Conservation (phyloP, 495 filamentous ascomycete species). For the Penicillium simplicissimum region DNA sequence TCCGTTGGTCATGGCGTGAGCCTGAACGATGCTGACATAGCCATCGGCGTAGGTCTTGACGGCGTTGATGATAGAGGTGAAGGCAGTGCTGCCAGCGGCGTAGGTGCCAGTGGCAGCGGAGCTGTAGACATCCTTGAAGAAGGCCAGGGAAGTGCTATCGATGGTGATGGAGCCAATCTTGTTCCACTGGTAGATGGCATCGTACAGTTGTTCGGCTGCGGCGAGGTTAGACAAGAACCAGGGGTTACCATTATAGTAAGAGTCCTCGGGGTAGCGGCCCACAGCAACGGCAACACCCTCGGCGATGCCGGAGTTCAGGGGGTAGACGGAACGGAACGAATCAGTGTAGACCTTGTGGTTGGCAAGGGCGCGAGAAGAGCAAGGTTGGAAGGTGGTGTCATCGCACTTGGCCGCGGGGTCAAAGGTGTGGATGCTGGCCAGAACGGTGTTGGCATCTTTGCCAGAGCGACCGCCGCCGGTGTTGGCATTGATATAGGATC, state of each 20-base stretch:
- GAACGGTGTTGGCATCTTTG: conserved; percentile 62
- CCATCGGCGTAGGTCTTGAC: conserved; percentile 65
- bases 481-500: conserved; percentile 58
- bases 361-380: conserved; percentile 60
- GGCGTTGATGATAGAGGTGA: conserved; percentile 53
- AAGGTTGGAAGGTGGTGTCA: conserved; percentile 59
- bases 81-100: conserved; percentile 43
- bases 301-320: conserved; percentile 54
- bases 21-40: conserved; percentile 54
- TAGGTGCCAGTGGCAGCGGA: conserved; percentile 53
- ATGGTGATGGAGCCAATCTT: conserved; percentile 51
- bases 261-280: conserved; percentile 69
- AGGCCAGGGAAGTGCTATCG: conserved; percentile 51
- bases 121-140: conserved; percentile 56
- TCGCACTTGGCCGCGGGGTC: conserved; percentile 56
- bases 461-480: conserved; percentile 52
- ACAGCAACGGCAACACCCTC: conserved; percentile 56
- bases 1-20: conserved; percentile 51
- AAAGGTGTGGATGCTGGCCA: conserved; percentile 64
- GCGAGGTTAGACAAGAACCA: conserved; percentile 67
- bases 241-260: conserved; percentile 67
- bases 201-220: conserved; percentile 67
- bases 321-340: conserved; percentile 59
- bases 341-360: conserved; percentile 66
- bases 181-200: conserved; percentile 62